These are phyloP conservation scores for Mycena filopes DNA, from an alignment of 768 basidiomycete genomes.

Conservation along the genomic window DNA sequence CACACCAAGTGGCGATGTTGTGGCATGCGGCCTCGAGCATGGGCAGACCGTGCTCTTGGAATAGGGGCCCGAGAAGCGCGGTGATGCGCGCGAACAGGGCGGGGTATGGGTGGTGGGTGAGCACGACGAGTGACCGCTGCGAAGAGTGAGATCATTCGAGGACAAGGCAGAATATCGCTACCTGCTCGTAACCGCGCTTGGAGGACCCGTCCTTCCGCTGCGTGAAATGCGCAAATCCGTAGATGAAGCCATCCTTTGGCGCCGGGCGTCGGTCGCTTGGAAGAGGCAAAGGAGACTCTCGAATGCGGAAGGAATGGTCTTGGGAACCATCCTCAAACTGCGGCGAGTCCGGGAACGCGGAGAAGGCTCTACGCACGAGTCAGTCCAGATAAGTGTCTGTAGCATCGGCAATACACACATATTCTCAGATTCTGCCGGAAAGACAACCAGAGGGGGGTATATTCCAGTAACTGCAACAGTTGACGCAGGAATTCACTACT, in stretches of 20 bases:
- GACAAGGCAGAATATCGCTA: constrained; percentile 40
- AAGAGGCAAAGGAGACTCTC: constrained; percentile 53
- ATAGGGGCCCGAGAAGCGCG: constrained; percentile 77
- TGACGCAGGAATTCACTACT: too few species aligned
- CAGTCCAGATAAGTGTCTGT: constrained; percentile 4
- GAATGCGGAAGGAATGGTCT: constrained; percentile 88
- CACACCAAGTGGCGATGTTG: constrained; percentile 86
- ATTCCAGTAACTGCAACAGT: constrained; percentile 60
- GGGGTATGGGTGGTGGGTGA: constrained; percentile 84
- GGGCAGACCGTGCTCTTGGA: constrained; percentile 75
- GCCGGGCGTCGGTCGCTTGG: constrained; percentile 45
- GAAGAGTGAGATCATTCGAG: constrained; percentile 12
- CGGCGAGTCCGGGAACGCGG: constrained; percentile 89
- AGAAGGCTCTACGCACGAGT: constrained; percentile 75
- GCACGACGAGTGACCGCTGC: constrained; percentile 83
- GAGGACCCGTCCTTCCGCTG: constrained; percentile 72
- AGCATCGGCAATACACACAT: constrained; percentile 81
- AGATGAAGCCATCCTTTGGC: constrained; percentile 72
- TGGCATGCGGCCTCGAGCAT: constrained; percentile 91
- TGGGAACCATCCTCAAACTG: constrained; percentile 88
- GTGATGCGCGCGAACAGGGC: constrained; percentile 81
- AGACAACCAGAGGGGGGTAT: constrained; percentile 73
- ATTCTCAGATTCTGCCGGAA: constrained; percentile 79
- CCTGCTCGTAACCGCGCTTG: constrained; percentile 87
- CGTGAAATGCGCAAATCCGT: constrained; percentile 83